Conservation (phyloP, 192 early-diverging fungal genomes). For the Mortierella claussenii region DNA sequence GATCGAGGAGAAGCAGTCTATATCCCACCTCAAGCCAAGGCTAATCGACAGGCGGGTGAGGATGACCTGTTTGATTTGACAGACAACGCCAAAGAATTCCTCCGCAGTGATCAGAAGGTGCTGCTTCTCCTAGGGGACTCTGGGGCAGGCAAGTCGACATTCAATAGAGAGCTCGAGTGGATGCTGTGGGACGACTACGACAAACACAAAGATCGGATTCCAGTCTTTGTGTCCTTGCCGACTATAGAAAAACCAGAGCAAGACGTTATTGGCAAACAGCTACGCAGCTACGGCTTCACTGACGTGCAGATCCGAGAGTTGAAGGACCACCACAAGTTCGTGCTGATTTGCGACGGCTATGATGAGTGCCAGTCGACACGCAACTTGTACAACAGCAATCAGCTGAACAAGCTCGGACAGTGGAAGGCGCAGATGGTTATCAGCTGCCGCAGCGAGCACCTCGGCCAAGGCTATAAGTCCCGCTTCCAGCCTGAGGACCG, state of each 20-base stretch:
- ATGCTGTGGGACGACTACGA: constrained; percentile 1
- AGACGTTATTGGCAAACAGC: constrained; percentile 2
- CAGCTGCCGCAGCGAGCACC: too few relatives aligned
- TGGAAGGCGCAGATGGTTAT: constrained; percentile 10
- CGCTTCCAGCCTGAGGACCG: background rate
- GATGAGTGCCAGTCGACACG: constrained; percentile 1
- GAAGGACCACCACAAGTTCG: constrained; percentile 8
- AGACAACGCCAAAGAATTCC: constrained; percentile 12
- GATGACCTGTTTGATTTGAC: constrained; percentile 12
- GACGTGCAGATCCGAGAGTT: constrained; percentile 5
- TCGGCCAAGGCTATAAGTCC: background rate
- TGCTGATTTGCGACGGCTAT: constrained; percentile 29
- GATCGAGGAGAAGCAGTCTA: constrained; percentile 1
- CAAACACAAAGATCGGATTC: background rate
- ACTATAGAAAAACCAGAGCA: background rate
- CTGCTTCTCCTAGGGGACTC: constrained; percentile 15
- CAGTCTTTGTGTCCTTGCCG: constrained; percentile 15
- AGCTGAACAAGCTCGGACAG: constrained; percentile 2
- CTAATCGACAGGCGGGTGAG: background rate
- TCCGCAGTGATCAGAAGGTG: constrained; percentile 7
- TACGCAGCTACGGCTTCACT: background rate
- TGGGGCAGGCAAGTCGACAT: constrained; percentile 22
- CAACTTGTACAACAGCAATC: constrained; percentile 16
- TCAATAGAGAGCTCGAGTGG: too few relatives aligned
- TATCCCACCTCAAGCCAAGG: constrained; percentile 26